A percentile compares a stretch with the other conserved stretches of the same genome.
Evolutionary conservation across 495 filamentous ascomycete genomes (phyloP).

Genomic region (Penicillium maclennaniae): DNA sequence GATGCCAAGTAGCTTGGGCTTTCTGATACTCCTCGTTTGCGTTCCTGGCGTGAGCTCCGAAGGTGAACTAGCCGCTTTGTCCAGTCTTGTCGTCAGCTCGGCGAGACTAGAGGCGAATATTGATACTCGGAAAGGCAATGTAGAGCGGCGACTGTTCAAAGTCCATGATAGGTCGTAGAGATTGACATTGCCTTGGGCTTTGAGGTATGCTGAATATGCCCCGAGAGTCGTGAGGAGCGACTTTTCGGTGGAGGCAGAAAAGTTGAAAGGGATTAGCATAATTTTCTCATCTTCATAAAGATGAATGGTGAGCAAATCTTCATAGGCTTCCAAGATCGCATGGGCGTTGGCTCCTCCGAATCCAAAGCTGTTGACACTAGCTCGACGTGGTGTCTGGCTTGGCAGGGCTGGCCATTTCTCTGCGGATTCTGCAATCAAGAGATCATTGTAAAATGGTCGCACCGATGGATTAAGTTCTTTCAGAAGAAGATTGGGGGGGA

Average conservation of each 20-base stretch:
- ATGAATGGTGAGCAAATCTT: not conserved
- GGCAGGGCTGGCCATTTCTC: slow-evolving; percentile 14
- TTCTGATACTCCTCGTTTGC: slow-evolving; percentile 5
- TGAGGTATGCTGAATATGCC: slow-evolving; percentile 18
- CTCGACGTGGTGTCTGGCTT: slow-evolving; percentile 21
- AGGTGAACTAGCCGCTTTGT: slow-evolving; percentile 5
- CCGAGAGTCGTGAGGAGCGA: slow-evolving; percentile 16
- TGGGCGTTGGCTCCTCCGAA: slow-evolving; percentile 65
- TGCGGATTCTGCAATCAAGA: slow-evolving; percentile 21
- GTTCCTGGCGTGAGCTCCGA: slow-evolving; percentile 1
- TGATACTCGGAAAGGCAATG: slow-evolving; percentile 16
- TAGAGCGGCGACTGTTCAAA: slow-evolving; percentile 17
- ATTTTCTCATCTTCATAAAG: not conserved
- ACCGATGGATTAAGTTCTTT: slow-evolving; percentile 35
- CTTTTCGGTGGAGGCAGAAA: slow-evolving; percentile 25
- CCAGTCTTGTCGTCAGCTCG: slow-evolving; percentile 9
- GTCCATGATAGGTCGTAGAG: slow-evolving; percentile 26
- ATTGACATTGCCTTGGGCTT: slow-evolving; percentile 4
- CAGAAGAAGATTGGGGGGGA: slow-evolving; percentile 58
- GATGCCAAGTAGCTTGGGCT: slow-evolving; percentile 21
- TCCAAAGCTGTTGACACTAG: slow-evolving; percentile 46
- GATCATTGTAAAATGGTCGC: slow-evolving; percentile 29
- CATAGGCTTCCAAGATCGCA: slow-evolving; percentile 51
- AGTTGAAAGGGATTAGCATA: slow-evolving; percentile 18
- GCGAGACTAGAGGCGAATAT: slow-evolving; percentile 10